These are phyloP conservation scores for Annulohypoxylon bovei DNA, from an alignment of 495 filamentous ascomycete genomes.

Conservation along the genomic window DNA sequence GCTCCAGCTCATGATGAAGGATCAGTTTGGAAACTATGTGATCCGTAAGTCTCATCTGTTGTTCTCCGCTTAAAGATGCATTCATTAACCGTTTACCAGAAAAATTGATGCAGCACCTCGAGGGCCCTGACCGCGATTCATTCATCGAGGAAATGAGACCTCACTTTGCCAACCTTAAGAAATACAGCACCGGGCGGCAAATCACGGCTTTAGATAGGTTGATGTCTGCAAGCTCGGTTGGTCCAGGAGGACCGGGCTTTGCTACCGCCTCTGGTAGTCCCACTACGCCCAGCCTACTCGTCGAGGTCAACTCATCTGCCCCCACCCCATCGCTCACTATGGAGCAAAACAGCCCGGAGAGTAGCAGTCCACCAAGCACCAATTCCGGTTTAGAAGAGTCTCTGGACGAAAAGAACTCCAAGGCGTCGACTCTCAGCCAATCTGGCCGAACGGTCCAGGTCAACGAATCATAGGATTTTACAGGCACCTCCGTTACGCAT, in stretches of 20 bases:
- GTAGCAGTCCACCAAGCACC: constrained; percentile 67
- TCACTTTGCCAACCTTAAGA: constrained; percentile 76
- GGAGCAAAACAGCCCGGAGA: constrained; percentile 72
- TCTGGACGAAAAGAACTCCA: constrained; percentile 29
- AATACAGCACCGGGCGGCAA: constrained; percentile 79
- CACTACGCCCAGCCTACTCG: constrained; percentile 51
- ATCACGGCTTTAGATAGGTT: constrained; percentile 75
- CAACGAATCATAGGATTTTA: constrained; percentile 20
- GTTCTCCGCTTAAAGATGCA: background rate
- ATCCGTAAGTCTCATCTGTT: constrained; percentile 77
- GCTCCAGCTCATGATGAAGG: constrained; percentile 81
- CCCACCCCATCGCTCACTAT: constrained; percentile 69
- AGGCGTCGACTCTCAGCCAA: constrained; percentile 16
- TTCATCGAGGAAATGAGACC: constrained; percentile 80
- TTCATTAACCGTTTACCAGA: constrained; percentile 61
- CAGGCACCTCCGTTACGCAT: background rate
- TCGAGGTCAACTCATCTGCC: constrained; percentile 61
- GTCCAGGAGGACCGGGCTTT: constrained; percentile 1
- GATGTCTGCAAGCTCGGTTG: constrained; percentile 52
- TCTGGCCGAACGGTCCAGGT: constrained; percentile 20
- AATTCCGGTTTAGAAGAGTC: constrained; percentile 62
- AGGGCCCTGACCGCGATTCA: constrained; percentile 68
- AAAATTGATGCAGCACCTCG: constrained; percentile 78
- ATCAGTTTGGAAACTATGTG: constrained; percentile 96
- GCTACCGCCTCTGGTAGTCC: constrained; percentile 28